Base-by-base conservation (phyloP, 805 yeast species). In the Phaffomyces thermotolerans region DNA sequence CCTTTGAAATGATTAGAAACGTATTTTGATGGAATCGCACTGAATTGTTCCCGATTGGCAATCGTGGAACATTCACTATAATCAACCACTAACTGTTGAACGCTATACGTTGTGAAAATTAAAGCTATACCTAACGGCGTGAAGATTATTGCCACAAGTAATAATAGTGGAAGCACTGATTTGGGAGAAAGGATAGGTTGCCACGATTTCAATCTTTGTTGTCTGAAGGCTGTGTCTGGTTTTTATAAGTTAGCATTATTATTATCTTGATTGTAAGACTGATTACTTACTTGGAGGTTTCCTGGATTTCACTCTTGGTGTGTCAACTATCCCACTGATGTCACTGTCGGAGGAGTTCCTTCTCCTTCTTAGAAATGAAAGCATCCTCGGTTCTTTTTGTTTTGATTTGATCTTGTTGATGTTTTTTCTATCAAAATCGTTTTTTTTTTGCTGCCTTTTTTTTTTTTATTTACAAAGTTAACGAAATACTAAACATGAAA, bases 61-160 rank as follows among this genome's bases (percentile, higher is more conserved):
- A 70, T 47, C 2, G 56, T 57, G 36, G 64, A 71, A 65, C 99
- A 93, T 34, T 76, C 63, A 40, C 89, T 76, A 59, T 93, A 93
- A 52, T 89, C 81, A 31, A 93, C 72, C 37, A 74, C 71, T 27
- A 93, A 49, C 52, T 82, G 79, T 57, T 91, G 87, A 14, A 91
- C 91, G 49, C 78, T 75, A 60, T 78, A 73, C n/a, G 88, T 76
- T n/a, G 95, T 82, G 51, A 75, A 76, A 25, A 89, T 63, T 44
- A 93, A 74, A 14, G 87, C 95, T 27, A 90, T 83, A 4, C 99
- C 99, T 40, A 93, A 74, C 1, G 97, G 96, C 1, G 93, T 86
- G 65, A 90, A 89, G 5, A 93, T 72, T 20, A 87, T 68, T 1
- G 95, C 87, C 36, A 86, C 66, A 22, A 84, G 51, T 39, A 89